Evolutionary conservation across 768 basidiomycete species (phyloP).

Genomic region (Arthromyces matolae): DNA sequence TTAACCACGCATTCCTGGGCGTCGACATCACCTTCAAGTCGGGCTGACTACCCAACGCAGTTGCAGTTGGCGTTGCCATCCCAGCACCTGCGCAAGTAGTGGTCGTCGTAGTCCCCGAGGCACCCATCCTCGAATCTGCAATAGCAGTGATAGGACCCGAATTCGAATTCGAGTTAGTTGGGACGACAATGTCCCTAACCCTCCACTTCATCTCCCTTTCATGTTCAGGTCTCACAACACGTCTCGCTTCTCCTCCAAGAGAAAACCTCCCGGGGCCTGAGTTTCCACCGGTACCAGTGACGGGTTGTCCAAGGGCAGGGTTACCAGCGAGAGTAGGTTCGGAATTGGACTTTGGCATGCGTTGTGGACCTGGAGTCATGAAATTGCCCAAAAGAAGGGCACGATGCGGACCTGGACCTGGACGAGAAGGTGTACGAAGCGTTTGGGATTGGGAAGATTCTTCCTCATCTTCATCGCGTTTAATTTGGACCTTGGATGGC

Average conservation of each 20-base stretch:
- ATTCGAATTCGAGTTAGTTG: conserved; percentile 19
- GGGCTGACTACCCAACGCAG: too few relatives aligned
- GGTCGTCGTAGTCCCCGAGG: too few relatives aligned
- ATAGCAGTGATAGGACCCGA: not conserved
- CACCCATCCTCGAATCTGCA: not conserved
- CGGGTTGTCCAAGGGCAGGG: too few relatives aligned
- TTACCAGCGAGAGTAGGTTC: not conserved
- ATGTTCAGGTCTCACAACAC: conserved; percentile 35
- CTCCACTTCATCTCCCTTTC: conserved; percentile 59
- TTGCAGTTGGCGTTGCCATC: too few relatives aligned
- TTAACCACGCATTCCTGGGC: too few relatives aligned
- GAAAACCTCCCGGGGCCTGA: conserved; percentile 31
- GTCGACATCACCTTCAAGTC: too few relatives aligned
- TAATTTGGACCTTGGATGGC: not conserved
- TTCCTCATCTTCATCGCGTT: conserved; percentile 9
- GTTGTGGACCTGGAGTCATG: conserved; percentile 46
- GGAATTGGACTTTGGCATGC: not conserved
- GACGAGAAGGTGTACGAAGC: conserved; percentile 25
- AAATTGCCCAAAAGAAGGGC: conserved; percentile 41
- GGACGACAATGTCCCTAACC: conserved; percentile 52
- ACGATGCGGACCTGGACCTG: conserved; percentile 18
- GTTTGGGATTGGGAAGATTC: too few relatives aligned
- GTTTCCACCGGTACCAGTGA: not conserved
- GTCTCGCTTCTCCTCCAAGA: conserved; percentile 42
- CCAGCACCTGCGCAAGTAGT: not conserved